Evolutionary conservation across 192 early-diverging fungal genomes (phyloP), one percentile per base, ranked within the genome.

Genomic region (Gorgonomyces haynaldii): DNA sequence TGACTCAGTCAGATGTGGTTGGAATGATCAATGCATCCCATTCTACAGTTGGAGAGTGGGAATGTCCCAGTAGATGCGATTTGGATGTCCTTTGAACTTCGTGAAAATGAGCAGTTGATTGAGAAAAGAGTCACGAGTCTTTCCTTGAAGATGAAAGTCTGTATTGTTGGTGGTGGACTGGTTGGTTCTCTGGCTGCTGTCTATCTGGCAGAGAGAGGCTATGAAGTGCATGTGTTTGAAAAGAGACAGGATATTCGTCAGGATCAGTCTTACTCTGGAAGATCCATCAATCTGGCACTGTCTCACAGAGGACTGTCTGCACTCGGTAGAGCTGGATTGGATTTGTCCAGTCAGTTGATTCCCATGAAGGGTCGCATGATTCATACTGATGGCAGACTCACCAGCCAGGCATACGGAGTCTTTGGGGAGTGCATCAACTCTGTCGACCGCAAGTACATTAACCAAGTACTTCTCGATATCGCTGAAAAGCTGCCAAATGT

Each of bases 341-440:
- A 65, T 4, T 76, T 95, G 31, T 54, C 89, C 52, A 60, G 69
- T 29, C 64, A 65, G 4, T 77, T 81, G 16, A 78, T 95, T 16
- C 94, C 91, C 1, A 95, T 98, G 91, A 76, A 78, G 34, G 90
- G 86, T 8, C 72, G 94, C 32, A 88, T 95, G 89, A 78, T 98
- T 22, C 94, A 98, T 56, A 74, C 65, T 0, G 70, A 77, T 22
- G 88, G 86, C 3, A 56, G 61, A 35, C 83, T 81, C 49, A 58
- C 65, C 24, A 82, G 78, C 49, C 90, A 93, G 67, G 64, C 76
- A 2, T 98, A 98, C 67, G 86, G 86, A 50, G 72, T 88, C 46
- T 81, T 83, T 67, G 85, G 82, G 32, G 81, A 88, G 79, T 82
- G 82, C 61, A 98, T 93, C 57, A 91, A 98, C 77, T 90, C 91